Percentiles rank a stretch among this genome's conserved stretches.
phyloP scores from a whole-genome alignment of 2,329 filamentous ascomycete species.

The Sclerotinia borealis region DNA sequence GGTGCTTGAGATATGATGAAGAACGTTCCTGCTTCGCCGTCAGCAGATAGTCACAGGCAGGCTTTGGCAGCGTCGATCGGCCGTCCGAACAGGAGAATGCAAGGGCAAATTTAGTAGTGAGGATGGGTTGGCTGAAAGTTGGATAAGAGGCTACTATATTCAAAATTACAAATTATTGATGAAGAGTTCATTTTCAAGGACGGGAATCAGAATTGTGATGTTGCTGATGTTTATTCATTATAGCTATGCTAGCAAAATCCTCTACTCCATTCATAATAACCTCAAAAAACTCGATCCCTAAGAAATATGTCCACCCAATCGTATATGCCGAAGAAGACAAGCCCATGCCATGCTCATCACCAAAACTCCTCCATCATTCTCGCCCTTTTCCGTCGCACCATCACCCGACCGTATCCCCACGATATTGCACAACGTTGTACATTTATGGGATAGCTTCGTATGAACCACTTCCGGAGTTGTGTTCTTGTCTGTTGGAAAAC shows the following conservation, averaged over 20 bases:
- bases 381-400: not conserved
- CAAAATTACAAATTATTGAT: too few relatives aligned
- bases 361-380: not conserved
- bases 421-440: too few relatives aligned
- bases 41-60: not conserved
- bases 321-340: not conserved
- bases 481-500: slow-evolving; percentile 54
- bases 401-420: not conserved
- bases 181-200: not conserved
- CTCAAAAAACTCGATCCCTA: not conserved
- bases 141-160: not conserved
- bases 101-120: not conserved
- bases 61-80: not conserved
- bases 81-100: not conserved
- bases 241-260: not conserved
- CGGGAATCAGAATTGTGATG: not conserved
- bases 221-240: not conserved
- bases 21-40: not conserved
- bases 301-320: not conserved
- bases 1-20: too few relatives aligned
- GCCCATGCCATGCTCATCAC: not conserved
- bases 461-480: slow-evolving; percentile 43
- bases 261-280: not conserved
- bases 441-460: slow-evolving; percentile 42
- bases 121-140: not conserved